A percentile compares a stretch with the other conserved stretches of the same genome.
phyloP scores from a whole-genome alignment of 2,329 filamentous ascomycete species.

The Celoporthe dispersa region DNA sequence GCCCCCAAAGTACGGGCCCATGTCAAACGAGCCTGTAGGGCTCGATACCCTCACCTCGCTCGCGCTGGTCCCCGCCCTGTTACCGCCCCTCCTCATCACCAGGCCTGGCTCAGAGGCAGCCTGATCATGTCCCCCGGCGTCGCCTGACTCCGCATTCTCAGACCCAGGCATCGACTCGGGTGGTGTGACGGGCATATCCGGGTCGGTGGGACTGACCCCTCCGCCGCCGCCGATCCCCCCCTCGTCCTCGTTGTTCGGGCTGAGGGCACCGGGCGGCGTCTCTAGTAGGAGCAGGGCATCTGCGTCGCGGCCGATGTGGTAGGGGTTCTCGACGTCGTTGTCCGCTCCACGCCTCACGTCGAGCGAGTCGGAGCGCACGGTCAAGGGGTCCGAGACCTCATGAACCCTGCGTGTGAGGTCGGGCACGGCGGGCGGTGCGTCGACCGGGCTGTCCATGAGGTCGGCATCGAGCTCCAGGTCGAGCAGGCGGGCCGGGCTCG shows the following conservation, averaged over 20 bases:
- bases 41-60: neutral
- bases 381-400: conserved; percentile 12
- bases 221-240: conserved; percentile 17
- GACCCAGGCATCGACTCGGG: conserved; percentile 9
- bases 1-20: conserved; percentile 19
- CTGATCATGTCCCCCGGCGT: neutral
- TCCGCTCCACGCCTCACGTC: neutral
- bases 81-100: neutral
- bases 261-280: conserved; percentile 24
- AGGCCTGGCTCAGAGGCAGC: neutral
- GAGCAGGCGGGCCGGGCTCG: conserved; percentile 27
- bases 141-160: neutral
- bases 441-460: conserved; percentile 30
- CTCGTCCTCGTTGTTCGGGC: conserved; percentile 18
- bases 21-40: conserved; percentile 16
- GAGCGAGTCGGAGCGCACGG: conserved; percentile 19
- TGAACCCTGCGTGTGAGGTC: conserved; percentile 21
- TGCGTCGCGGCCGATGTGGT: conserved; percentile 26
- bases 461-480: conserved; percentile 34
- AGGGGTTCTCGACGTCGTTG: conserved; percentile 16
- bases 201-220: conserved; percentile 19
- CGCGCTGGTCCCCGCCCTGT: neutral
- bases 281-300: conserved; percentile 19
- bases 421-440: conserved; percentile 12
- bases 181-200: conserved; percentile 21